Evolutionary conservation across 768 basidiomycete genomes (phyloP).

Genomic region (Tubosaeta brunneosetosa): DNA sequence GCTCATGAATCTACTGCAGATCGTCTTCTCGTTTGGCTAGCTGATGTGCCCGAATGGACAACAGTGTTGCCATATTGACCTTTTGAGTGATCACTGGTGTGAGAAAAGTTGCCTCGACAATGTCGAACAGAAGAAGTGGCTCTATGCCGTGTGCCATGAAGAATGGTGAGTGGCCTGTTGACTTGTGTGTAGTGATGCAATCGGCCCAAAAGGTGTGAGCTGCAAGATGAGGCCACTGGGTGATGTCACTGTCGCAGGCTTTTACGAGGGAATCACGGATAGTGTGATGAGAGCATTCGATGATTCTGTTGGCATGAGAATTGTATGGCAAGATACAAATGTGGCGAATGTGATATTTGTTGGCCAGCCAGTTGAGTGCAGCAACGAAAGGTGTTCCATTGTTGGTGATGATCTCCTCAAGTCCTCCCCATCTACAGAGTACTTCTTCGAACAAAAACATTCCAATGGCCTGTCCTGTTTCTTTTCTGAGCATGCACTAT

Average conservation of each 20-base stretch:
- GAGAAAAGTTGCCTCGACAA: neutral
- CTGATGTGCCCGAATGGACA: too few species aligned
- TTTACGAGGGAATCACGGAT: slow-evolving; percentile 25
- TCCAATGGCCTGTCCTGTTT: slow-evolving; percentile 26
- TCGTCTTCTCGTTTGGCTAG: too few species aligned
- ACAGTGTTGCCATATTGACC: too few species aligned
- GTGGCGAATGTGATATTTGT: slow-evolving; percentile 33
- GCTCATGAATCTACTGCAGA: too few species aligned
- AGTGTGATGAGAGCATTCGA: slow-evolving; percentile 30
- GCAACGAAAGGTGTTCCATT: slow-evolving; percentile 34
- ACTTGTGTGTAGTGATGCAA: neutral
- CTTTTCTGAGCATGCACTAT: slow-evolving; percentile 22
- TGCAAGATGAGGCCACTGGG: neutral
- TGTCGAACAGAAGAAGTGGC: neutral
- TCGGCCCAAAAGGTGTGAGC: neutral
- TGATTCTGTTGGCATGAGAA: slow-evolving; percentile 36
- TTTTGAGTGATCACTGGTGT: too few species aligned
- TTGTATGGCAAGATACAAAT: slow-evolving; percentile 42
- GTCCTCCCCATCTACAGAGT: neutral
- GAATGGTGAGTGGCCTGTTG: neutral
- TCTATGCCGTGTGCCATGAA: neutral
- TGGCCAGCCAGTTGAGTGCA: slow-evolving; percentile 17
- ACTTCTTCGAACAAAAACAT: slow-evolving; percentile 36
- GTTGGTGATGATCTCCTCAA: slow-evolving; percentile 36
- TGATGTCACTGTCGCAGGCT: neutral